Evolutionary conservation across 768 basidiomycete genomes (phyloP), one percentile per base, ranked within the genome.

Genomic region (Rhizopogon vesiculosus): DNA sequence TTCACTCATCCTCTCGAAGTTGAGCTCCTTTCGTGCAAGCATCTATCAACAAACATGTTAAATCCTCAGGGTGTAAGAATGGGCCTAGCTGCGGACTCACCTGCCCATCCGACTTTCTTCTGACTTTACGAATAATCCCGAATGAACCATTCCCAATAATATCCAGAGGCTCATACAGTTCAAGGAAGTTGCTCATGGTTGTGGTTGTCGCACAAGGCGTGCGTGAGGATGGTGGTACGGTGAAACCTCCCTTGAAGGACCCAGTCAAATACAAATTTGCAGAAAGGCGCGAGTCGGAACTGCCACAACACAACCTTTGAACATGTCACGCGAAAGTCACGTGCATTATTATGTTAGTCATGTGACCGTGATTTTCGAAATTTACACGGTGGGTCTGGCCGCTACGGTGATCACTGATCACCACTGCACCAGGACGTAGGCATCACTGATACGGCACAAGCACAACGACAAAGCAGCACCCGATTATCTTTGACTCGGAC

Each of bases 121-220:
- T 78, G 12, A 98, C 95, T 76, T 98, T 98, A 57, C 93, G 85
- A 61, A 99, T 99, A 58, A 98, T 91, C 1, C 97, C 97, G 76
- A 99, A 99, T 5, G 91, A 91, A 28, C 97, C 97, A 64, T 95
- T 98, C 4, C 97, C 97, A 45, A 99, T 96, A 55, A 97, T 80
- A 60, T 95, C 93, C 45, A 94, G 78, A 7, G 91, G 77, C 58
- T 93, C 92, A 65, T 96, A 98, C 48, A 81, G 79, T 62, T 90
- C 89, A 19, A 95, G 76, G 61, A 85, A 84, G 1, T 54, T 43
- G 12, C 59, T 55, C 69, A 70, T 71, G 52, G n/a, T 54, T 46
- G 50, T 35, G 25, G 12, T 19, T 57, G 57, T 44, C 33, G 44
- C 64, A 43, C 51, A 42, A 40, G 10, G 29, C 7, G 53, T 53